These are phyloP conservation scores for Phytophthora sojae DNA, from an alignment of 352 stramenopile species.

Conservation along the genomic window DNA sequence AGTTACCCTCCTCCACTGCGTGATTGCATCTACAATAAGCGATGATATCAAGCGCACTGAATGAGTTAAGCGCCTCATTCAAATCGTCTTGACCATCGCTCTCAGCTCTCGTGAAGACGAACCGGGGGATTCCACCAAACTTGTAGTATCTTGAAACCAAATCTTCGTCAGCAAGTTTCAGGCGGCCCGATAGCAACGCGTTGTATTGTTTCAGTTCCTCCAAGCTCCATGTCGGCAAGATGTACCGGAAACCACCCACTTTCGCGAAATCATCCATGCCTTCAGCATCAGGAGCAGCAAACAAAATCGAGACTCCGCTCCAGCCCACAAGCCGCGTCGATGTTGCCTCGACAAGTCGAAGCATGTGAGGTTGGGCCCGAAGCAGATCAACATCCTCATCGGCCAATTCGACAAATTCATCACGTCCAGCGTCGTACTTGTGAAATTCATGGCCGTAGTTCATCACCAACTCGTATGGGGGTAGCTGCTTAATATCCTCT, in stretches of 20 bases:
- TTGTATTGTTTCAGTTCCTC: constrained; percentile 10
- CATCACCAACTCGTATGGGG: constrained; percentile 23
- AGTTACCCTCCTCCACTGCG: neutral
- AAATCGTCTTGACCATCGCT: too few relatives aligned
- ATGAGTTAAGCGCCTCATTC: neutral
- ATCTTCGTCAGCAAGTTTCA: constrained; percentile 30
- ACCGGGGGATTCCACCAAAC: constrained; percentile 48
- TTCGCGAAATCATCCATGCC: neutral
- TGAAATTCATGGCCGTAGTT: constrained; percentile 10
- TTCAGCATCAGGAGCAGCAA: constrained; percentile 8
- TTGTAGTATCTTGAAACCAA: constrained; percentile 66
- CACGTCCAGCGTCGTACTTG: neutral
- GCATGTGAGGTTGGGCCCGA: neutral
- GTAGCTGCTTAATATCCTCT: constrained; percentile 6
- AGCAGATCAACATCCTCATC: neutral
- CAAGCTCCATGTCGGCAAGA: constrained; percentile 8
- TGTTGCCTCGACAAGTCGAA: constrained; percentile 34
- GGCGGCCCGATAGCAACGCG: neutral
- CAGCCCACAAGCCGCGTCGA: constrained; percentile 11
- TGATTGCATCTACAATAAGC: neutral
- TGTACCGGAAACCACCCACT: neutral
- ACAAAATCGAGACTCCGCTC: constrained; percentile 22
- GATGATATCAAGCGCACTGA: constrained; percentile 1
- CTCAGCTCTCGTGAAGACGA: constrained; percentile 2
- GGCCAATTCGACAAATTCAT: constrained; percentile 10